A percentile compares a stretch with the other conserved stretches of the same genome.
phyloP scores from a whole-genome alignment of 495 filamentous ascomycete genomes.

The Aspergillus biplanus region DNA sequence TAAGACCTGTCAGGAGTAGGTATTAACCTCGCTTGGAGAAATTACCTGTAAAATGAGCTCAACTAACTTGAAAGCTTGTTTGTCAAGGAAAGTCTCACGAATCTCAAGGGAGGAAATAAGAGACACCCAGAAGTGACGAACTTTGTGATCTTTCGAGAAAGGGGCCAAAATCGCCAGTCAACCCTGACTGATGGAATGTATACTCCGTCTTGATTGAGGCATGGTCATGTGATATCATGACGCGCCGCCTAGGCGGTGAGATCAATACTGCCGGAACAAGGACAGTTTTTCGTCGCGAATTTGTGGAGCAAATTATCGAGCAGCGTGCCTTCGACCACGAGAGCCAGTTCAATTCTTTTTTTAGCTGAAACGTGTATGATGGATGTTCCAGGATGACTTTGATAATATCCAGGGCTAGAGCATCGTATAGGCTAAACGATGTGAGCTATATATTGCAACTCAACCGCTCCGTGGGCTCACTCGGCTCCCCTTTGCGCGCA shows the following conservation, averaged over 20 bases:
- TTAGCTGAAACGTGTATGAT: constrained; percentile 16
- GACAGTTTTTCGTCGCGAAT: constrained; percentile 24
- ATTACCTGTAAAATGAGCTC: no score
- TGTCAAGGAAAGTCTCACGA: no score
- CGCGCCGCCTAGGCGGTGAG: constrained; percentile 17
- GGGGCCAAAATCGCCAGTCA: no score
- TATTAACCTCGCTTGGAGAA: no score
- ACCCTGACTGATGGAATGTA: no score
- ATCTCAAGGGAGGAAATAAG: no score
- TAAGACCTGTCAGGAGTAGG: no score
- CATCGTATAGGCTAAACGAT: constrained; percentile 25
- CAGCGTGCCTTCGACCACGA: not conserved
- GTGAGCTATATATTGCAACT: constrained; percentile 13
- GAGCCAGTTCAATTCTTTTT: not conserved
- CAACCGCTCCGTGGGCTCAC: constrained; percentile 12
- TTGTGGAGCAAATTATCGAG: not conserved
- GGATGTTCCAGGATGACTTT: constrained; percentile 30
- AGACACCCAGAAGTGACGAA: no score
- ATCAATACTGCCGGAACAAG: constrained; percentile 21
- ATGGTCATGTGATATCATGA: no score
- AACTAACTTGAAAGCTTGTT: no score
- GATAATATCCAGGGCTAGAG: constrained; percentile 31
- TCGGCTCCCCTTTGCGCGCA: constrained; percentile 4
- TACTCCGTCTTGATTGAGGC: no score
- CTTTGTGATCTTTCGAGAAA: no score